These are phyloP conservation scores for Monosporozyma siamensis DNA, from an alignment of 805 yeast species.

Conservation along the genomic window DNA sequence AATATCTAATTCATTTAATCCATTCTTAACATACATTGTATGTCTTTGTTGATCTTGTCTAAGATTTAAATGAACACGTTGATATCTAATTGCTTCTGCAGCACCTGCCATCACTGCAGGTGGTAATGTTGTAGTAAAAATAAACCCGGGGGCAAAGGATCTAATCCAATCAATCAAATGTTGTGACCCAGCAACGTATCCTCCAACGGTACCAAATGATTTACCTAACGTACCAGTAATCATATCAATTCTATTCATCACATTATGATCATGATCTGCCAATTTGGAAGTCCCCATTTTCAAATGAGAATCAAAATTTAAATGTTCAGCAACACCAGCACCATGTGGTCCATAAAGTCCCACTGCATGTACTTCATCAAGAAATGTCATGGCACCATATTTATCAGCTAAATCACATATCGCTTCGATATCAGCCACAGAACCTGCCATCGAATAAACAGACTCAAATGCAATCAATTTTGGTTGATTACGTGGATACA, in stretches of 20 bases:
- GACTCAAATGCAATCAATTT: slow-evolving; percentile 95
- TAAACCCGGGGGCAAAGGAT: slow-evolving; percentile 94
- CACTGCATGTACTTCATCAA: slow-evolving; percentile 98
- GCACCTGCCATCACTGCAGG: slow-evolving; percentile 98
- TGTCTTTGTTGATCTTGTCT: slow-evolving; percentile 78
- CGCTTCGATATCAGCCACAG: slow-evolving; percentile 84
- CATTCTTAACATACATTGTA: slow-evolving; percentile 74
- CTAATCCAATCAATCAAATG: slow-evolving; percentile 89
- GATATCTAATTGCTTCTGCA: slow-evolving; percentile 75
- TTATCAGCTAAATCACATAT: slow-evolving; percentile 95
- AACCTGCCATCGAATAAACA: slow-evolving; percentile 98
- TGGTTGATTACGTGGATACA: slow-evolving; percentile 80
- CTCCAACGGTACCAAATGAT: slow-evolving; percentile 96
- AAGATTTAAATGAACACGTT: slow-evolving; percentile 64
- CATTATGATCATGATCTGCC: slow-evolving; percentile 37
- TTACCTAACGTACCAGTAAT: slow-evolving; percentile 97
- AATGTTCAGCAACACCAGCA: slow-evolving; percentile 98
- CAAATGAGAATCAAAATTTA: slow-evolving; percentile 78
- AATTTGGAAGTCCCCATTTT: slow-evolving; percentile 47
- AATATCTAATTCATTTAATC: slow-evolving; percentile 60
- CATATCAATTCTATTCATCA: slow-evolving; percentile 87
- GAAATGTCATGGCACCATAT: slow-evolving; percentile 92
- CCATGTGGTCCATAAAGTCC: slow-evolving; percentile 99
- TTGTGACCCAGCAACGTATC: slow-evolving; percentile 86
- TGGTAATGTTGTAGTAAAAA: slow-evolving; percentile 92